Evolutionary conservation across 2,329 filamentous ascomycete genomes (phyloP), one percentile per base, ranked within the genome.

Genomic region (Fusarium nurragi): DNA sequence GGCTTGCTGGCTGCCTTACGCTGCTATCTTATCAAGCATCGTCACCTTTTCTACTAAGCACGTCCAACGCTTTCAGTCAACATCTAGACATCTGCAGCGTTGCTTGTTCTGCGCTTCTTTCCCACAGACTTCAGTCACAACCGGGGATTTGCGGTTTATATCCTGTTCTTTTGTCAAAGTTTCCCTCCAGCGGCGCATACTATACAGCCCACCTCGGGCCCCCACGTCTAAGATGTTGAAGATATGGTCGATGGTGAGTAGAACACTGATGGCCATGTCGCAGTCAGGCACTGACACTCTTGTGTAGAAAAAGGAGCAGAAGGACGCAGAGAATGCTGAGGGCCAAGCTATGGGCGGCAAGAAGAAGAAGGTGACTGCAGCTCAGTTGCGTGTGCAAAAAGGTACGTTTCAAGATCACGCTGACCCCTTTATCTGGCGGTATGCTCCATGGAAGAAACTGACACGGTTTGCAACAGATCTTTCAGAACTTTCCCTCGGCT

Each of bases 361-460:
- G 83, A 98, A 97, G 87, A 98, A 97, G 87, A 98, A 97, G 84
- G 94, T 99, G 68, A 98, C 95, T 21, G 93, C 95, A 18, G 95
- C 95, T 52, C 94, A 98, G 80, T 83, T 98, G 65, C 91, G 95
- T 60, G 93, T 97, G 62, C 95, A 98, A 80, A 97, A 97, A 86
- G 95, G 94, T 96, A 80, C 22, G 57, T 57, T 58, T 56, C 47
- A 38, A 32, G 38, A n/a, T 23, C 16, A 12, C 14, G n/a, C 7
- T 14, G 21, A 37, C 18, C 41, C 19, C 46, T 11, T 12, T 47
- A 19, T 19, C 32, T 38, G 46, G 49, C n/a, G 37, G 37, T 37
- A 23, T 44, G 16, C 19, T 12, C 10, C 32, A 18, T 28, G 36
- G 25, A 34, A 25, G 11, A 43, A 22, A n/a, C 55, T 72, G 37